Base-by-base conservation (phyloP, 2,329 filamentous ascomycete genomes). In the Zarea fungicola region DNA sequence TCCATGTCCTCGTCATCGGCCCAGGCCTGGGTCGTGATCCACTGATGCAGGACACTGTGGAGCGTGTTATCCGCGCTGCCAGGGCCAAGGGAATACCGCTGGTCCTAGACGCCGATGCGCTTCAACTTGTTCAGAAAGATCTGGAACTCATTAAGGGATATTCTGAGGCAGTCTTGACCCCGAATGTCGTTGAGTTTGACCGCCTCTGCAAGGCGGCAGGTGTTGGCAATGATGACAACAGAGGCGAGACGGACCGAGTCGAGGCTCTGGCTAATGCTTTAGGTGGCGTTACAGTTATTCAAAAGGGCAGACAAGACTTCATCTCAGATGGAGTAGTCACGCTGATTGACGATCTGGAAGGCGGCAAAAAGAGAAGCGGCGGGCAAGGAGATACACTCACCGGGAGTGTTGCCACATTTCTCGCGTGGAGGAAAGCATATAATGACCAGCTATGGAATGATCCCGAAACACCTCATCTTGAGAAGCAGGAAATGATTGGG, bases 311-410 rank as follows among this genome's bases (percentile, higher is more conserved):
- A 2, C 81, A 81, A 53, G 93, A 99, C 67, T 82, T 85, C 55
- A 88, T 99, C 52, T 89, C 85, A 3, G 87, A 96, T 59, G 89
- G 91, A 11, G 73, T 78, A 50, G 75, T 76, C 47, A 95, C 87
- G n/a, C 69, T 91, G 22, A 72, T 86, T 0, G 87, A 85, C 22
- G 90, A 96, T 57, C 69, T 91, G 3, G 70, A 81, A 60, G 93
- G 93, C 8, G 92, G 92, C 1, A 69, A 83, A 65, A 99, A 99
- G 79, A 77, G 93, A 55, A 92, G 88, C 50, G 93, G 92, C 41
- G 93, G 93, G 0, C 93, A 99, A 69, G 93, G 93, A 2, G 93
- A 99, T 69, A 97, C 93, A 4, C 72, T 99, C 56, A 97, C 93
- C 0, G 93, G 93, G 2, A 84, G 84, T 28, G 72, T 99, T 55